Conservation (phyloP, 257 asterid genomes). For the Solanum bukasovii region DNA sequence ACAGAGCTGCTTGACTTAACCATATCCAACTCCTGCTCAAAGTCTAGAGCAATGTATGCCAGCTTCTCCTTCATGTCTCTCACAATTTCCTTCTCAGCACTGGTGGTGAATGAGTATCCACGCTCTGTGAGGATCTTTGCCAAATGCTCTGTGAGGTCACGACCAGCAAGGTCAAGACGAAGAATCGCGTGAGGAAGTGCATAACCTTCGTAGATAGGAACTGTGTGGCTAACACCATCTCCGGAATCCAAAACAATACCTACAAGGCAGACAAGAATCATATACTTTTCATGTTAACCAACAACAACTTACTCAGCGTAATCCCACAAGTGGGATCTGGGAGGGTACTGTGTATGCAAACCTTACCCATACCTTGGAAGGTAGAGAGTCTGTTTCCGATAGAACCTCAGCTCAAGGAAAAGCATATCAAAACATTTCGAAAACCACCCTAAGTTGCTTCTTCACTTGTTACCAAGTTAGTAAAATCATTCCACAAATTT, state of each 20-base stretch:
- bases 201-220: background rate
- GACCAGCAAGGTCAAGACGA: conserved; percentile 2
- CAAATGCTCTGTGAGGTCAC: conserved; percentile 31
- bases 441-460: background rate
- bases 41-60: conserved; percentile 30
- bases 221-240: conserved; percentile 2
- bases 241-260: conserved; percentile 12
- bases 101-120: conserved; percentile 27
- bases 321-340: background rate
- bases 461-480: background rate
- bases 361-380: background rate
- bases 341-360: background rate
- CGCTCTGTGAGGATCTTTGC: conserved; percentile 35
- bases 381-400: background rate
- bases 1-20: conserved; percentile 5
- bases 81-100: conserved; percentile 40
- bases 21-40: conserved; percentile 30
- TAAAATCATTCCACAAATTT: background rate
- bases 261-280: background rate
- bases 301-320: no score
- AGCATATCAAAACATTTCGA: background rate
- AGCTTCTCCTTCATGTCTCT: conserved; percentile 43
- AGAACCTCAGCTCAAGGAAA: background rate
- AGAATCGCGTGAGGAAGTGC: background rate
- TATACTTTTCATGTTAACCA: background rate